These are phyloP conservation scores for Auricularia cornea DNA, from an alignment of 768 basidiomycete genomes.

Conservation along the genomic window DNA sequence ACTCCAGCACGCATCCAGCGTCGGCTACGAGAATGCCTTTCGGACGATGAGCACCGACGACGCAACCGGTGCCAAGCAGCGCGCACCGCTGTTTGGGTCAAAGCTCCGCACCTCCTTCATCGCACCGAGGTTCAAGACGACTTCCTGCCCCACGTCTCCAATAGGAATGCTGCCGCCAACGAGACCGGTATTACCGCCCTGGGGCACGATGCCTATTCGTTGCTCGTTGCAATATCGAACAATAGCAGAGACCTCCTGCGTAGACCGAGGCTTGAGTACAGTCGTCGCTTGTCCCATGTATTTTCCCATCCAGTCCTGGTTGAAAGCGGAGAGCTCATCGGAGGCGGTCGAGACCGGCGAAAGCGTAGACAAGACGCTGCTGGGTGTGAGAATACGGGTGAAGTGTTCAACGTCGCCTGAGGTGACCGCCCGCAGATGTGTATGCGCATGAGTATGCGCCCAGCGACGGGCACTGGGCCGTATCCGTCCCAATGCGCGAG, in stretches of 20 bases:
- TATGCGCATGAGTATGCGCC: not conserved
- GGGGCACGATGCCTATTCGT: constrained; percentile 86
- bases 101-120: constrained; percentile 78
- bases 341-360: constrained; percentile 16
- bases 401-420: not conserved
- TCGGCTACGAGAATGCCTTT: constrained; percentile 85
- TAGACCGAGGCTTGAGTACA: constrained; percentile 82
- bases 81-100: constrained; percentile 37
- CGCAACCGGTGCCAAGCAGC: constrained; percentile 3
- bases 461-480: not conserved
- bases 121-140: constrained; percentile 76
- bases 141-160: constrained; percentile 49
- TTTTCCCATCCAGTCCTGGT: constrained; percentile 95
- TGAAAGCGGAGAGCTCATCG: constrained; percentile 69
- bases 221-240: constrained; percentile 78
- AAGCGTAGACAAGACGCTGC: not conserved
- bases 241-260: constrained; percentile 80
- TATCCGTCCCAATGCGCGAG: not conserved
- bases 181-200: constrained; percentile 97
- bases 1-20: constrained; percentile 89
- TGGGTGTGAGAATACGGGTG: not conserved
- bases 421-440: not conserved
- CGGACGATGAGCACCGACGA: constrained; percentile 2
- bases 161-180: constrained; percentile 92
- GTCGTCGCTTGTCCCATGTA: constrained; percentile 79